phyloP scores from a whole-genome alignment of 176 grass and related monocot species.

The Cymbopogon citratus region DNA sequence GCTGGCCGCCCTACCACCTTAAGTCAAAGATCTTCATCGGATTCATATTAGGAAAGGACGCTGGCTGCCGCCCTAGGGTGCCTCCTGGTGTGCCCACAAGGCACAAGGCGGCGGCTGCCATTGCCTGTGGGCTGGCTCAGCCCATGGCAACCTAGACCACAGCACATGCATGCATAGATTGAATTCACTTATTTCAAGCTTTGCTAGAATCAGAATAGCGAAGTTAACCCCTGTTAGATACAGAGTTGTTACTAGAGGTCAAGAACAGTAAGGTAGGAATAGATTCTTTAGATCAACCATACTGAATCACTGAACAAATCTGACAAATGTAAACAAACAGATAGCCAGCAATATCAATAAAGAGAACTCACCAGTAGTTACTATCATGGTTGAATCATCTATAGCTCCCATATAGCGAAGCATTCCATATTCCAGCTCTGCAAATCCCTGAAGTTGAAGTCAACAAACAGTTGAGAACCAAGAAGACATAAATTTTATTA shows the following conservation, averaged over 20 bases:
- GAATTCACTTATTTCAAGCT: background rate
- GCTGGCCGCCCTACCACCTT: background rate
- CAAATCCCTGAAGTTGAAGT: no score
- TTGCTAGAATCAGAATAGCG: background rate
- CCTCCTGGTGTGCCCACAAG: background rate
- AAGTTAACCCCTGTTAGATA: background rate
- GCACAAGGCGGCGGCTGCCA: background rate
- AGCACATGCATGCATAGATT: background rate
- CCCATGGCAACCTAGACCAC: background rate
- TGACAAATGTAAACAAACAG: conserved; percentile 4
- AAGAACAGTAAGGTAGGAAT: background rate
- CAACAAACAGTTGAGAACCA: no score
- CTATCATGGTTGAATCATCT: conserved; percentile 81
- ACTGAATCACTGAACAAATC: background rate
- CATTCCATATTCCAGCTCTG: conserved; percentile 95
- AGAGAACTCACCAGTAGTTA: conserved; percentile 69
- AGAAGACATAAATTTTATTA: no score
- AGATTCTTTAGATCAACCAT: background rate
- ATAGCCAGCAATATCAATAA: background rate
- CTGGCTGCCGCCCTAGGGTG: background rate
- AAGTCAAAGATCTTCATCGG: background rate
- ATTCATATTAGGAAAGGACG: background rate
- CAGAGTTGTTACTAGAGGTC: background rate
- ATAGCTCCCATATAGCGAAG: conserved; percentile 92
- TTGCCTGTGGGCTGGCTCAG: background rate